Percentiles rank a stretch among this genome's conserved stretches.
Evolutionary conservation across 2,329 filamentous ascomycete species (phyloP).

Genomic region (Ilyonectria destructans): DNA sequence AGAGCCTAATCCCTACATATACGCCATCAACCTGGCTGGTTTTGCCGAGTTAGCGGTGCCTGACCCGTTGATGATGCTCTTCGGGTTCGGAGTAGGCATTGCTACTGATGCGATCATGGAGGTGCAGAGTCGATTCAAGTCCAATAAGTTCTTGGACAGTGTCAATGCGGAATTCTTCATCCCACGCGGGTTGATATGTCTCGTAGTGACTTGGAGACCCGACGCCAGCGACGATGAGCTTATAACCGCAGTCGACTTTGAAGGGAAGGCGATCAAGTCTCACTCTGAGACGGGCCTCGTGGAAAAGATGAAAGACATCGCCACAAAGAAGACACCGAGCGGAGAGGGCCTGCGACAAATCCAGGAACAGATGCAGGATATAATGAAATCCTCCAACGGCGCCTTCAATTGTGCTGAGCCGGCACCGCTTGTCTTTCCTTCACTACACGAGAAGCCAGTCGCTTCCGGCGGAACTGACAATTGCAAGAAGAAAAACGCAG

Average conservation of each 20-base stretch:
- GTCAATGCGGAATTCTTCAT: slow-evolving; percentile 72
- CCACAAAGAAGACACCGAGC: slow-evolving; percentile 33
- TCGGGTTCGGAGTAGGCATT: slow-evolving; percentile 59
- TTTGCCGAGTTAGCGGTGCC: slow-evolving; percentile 6
- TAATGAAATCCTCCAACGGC: slow-evolving; percentile 30
- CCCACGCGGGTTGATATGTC: slow-evolving; percentile 67
- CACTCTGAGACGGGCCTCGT: neutral
- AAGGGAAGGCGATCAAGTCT: neutral
- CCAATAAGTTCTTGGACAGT: slow-evolving; percentile 69
- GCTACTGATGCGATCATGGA: slow-evolving; percentile 60
- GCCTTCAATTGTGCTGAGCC: slow-evolving; percentile 61
- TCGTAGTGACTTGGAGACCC: slow-evolving; percentile 69
- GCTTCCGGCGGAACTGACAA: neutral
- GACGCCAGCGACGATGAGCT: slow-evolving; percentile 49
- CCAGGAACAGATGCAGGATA: slow-evolving; percentile 11
- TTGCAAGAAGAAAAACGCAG: slow-evolving; percentile 11
- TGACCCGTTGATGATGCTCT: slow-evolving; percentile 6
- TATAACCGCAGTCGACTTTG: slow-evolving; percentile 15
- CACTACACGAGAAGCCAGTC: slow-evolving; percentile 51
- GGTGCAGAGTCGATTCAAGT: slow-evolving; percentile 57
- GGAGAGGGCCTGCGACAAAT: slow-evolving; percentile 10
- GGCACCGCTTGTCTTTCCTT: slow-evolving; percentile 66
- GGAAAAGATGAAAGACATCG: slow-evolving; percentile 18
- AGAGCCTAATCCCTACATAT: slow-evolving; percentile 16
- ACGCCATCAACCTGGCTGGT: slow-evolving; percentile 49